Evolutionary conservation across 306 rosid genomes (phyloP).

Genomic region (Dryas octopetala): DNA sequence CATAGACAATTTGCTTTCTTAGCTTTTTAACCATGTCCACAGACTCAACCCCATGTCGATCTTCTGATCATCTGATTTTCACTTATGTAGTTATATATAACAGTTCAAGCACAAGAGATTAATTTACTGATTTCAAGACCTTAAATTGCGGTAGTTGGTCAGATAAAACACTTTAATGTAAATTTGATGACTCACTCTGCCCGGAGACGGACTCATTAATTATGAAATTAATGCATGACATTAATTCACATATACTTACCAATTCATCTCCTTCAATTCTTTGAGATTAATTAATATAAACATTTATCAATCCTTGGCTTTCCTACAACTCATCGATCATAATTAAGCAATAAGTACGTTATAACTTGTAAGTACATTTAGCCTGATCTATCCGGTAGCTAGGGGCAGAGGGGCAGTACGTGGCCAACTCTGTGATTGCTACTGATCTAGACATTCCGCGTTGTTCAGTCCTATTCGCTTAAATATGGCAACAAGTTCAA

Average conservation of each 20-base stretch:
- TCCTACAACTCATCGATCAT: too few relatives aligned
- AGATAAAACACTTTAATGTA: not conserved
- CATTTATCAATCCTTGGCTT: too few relatives aligned
- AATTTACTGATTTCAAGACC: not conserved
- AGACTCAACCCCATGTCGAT: not conserved
- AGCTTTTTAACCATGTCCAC: not conserved
- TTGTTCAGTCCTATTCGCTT: conserved; percentile 2
- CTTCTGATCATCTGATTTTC: not conserved
- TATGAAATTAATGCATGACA: not conserved
- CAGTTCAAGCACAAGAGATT: not conserved
- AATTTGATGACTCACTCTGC: not conserved
- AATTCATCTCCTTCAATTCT: too few relatives aligned
- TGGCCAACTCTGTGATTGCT: not conserved
- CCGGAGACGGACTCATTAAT: not conserved
- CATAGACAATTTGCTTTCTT: not conserved
- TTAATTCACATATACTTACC: not conserved
- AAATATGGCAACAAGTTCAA: not conserved
- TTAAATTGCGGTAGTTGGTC: not conserved
- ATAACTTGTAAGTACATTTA: too few relatives aligned
- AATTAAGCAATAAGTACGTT: too few relatives aligned
- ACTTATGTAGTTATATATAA: too few relatives aligned
- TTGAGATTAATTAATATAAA: too few relatives aligned
- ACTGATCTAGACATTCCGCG: not conserved
- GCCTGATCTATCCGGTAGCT: not conserved
- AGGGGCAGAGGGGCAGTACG: too few relatives aligned